Base-by-base conservation (phyloP, 768 basidiomycete species). In the Hygrocybe punicea region DNA sequence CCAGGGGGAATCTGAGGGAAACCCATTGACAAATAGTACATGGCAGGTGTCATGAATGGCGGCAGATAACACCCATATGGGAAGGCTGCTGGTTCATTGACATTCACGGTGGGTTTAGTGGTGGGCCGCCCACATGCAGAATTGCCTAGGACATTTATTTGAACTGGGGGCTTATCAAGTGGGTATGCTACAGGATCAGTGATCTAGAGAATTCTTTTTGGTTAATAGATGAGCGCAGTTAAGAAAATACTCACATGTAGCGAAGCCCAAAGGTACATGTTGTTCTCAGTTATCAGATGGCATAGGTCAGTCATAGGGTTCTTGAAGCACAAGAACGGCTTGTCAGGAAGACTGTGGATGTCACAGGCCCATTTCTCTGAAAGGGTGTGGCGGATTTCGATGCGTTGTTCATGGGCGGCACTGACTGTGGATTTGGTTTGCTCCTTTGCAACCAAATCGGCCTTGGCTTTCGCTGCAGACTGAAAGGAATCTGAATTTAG, bases 261-360 rank as follows among this genome's bases (percentile, higher is more conserved):
- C 34, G 47, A 35, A 16, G 47, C 46, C 55, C 55, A 57, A 21
- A 50, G 34, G 17, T 51, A 36, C 29, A 57, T 9, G 34, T 57
- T 57, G 34, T 50, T 49, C 55, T 57, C 48, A 17, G 55, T 57
- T 25, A 51, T 40, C 17, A 39, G 55, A 39, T 50, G 50, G 47
- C 55, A 57, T 23, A 57, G 23, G 6, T 34, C 47, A 7, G 35
- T 34, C 16, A 49, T 47, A 21, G 48, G 48, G 25, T 51, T 50
- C 23, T 57, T 57, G 34, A 34, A 57, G 34, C 55, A 57, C 17
- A 50, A n/a, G 23, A 33, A 25, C 24, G 33, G 48, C n/a, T n/a
- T n/a, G n/a, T n/a, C n/a, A n/a, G n/a, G n/a, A n/a, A n/a, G n/a
- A n/a, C n/a, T n/a, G n/a, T 57, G 55, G 14, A 37, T 39, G 17